Conservation (phyloP, 345 rosid genomes). For the Linum trigynum region DNA sequence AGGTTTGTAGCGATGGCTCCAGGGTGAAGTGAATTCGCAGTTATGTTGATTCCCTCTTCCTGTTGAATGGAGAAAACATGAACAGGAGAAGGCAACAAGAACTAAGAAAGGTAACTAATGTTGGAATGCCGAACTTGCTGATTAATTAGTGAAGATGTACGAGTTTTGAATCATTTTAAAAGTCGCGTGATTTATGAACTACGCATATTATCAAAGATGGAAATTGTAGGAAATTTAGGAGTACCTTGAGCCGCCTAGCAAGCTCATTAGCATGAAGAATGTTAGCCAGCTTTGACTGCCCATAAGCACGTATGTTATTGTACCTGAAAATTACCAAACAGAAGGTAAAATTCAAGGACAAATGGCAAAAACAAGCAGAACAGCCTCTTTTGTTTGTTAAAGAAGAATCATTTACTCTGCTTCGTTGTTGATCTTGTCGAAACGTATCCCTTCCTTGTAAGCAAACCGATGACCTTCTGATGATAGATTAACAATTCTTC, state of each 20-base stretch:
- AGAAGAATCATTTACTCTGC: conserved; percentile 23
- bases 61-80: not conserved
- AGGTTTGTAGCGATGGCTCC: conserved; percentile 6
- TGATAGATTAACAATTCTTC: conserved; percentile 40
- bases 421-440: conserved; percentile 34
- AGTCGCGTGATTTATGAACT: not conserved
- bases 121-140: not conserved
- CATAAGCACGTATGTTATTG: conserved; percentile 19
- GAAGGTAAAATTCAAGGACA: no score
- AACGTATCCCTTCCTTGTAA: conserved; percentile 36
- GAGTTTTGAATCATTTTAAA: no score
- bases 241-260: conserved; percentile 27
- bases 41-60: conserved; percentile 9
- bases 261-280: conserved; percentile 33
- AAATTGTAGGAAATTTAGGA: not conserved
- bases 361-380: not conserved
- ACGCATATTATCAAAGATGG: not conserved
- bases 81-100: not conserved
- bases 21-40: conserved; percentile 8
- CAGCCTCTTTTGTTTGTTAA: not conserved
- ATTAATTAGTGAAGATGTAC: not conserved
- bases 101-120: not conserved
- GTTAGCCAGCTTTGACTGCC: conserved; percentile 34
- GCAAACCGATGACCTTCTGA: conserved; percentile 32
- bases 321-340: conserved; percentile 10